Evolutionary conservation across 2,329 filamentous ascomycete genomes (phyloP).

Genomic region (Fusarium sp.): DNA sequence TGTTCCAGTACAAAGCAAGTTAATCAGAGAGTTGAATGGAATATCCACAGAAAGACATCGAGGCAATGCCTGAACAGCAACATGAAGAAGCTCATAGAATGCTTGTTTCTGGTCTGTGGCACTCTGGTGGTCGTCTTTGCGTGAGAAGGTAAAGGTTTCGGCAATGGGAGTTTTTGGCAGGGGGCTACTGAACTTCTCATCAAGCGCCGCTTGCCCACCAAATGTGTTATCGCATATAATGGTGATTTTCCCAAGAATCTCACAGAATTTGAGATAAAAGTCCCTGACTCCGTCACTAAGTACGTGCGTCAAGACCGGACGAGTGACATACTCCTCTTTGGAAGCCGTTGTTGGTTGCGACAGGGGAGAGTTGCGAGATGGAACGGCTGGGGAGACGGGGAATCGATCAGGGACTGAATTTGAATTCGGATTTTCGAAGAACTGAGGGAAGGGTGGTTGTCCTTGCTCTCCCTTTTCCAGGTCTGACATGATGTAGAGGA

Average conservation of each 20-base stretch:
- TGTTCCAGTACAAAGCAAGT: conserved; percentile 93
- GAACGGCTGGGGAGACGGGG: conserved; percentile 53
- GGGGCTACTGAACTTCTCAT: conserved; percentile 90
- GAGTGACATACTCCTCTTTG: conserved; percentile 72
- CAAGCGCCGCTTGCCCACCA: conserved; percentile 91
- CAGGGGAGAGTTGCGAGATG: conserved; percentile 47
- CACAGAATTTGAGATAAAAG: conserved; percentile 90
- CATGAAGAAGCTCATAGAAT: conserved; percentile 94
- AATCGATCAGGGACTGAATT: conserved; percentile 56
- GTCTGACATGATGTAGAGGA: conserved; percentile 91
- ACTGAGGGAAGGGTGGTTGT: conserved; percentile 83
- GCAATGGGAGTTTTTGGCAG: conserved; percentile 94
- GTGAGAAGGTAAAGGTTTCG: conserved; percentile 90
- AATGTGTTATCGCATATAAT: conserved; percentile 97
- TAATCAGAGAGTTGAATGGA: conserved; percentile 92
- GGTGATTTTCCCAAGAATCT: conserved; percentile 94
- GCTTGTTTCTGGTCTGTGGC: conserved; percentile 86
- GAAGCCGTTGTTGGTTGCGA: conserved; percentile 41
- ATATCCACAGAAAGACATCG: conserved; percentile 92
- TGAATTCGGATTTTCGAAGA: conserved; percentile 56
- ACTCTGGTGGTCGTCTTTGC: conserved; percentile 79
- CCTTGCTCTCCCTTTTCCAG: conserved; percentile 83
- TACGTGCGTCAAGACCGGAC: conserved; percentile 66
- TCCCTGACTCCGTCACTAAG: conserved; percentile 82
- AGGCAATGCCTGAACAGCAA: conserved; percentile 93